These are phyloP conservation scores for Panus rudis DNA, from an alignment of 768 basidiomycete genomes.

Conservation along the genomic window DNA sequence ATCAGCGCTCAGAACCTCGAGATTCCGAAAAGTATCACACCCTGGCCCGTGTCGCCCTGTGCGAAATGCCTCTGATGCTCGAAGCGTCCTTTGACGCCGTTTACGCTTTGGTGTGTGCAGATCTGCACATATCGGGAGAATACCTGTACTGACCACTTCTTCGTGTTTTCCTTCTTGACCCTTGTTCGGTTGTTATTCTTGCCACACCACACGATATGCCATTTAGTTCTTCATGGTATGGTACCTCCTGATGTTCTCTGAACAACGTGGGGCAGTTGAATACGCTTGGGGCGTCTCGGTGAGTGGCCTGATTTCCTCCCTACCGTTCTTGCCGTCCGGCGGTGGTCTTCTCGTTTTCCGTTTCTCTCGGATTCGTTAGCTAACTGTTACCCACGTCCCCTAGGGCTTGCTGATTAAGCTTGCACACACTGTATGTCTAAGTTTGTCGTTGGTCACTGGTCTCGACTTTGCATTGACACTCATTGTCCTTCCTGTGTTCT, in stretches of 20 bases:
- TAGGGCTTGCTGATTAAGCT: slow-evolving; percentile 59
- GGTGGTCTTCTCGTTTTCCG: background rate
- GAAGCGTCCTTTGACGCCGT: slow-evolving; percentile 70
- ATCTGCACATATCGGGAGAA: too few species aligned
- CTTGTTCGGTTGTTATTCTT: too few species aligned
- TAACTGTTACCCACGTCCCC: background rate
- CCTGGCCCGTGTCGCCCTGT: slow-evolving; percentile 52
- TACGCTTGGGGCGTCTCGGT: slow-evolving; percentile 74
- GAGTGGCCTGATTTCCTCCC: background rate
- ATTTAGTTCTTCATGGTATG: slow-evolving; percentile 64
- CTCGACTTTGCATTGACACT: background rate
- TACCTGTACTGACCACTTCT: too few species aligned
- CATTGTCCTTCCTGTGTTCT: too few species aligned
- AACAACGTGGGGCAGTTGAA: slow-evolving; percentile 64
- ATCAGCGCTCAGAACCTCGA: slow-evolving; percentile 32
- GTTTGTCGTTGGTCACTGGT: slow-evolving; percentile 2
- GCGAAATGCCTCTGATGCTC: slow-evolving; percentile 69
- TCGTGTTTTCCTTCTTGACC: too few species aligned
- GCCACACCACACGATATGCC: background rate
- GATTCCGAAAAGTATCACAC: slow-evolving; percentile 55
- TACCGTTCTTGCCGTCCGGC: background rate
- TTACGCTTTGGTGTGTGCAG: slow-evolving; percentile 53
- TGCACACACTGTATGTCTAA: slow-evolving; percentile 57
- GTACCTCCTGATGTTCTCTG: slow-evolving; percentile 69
- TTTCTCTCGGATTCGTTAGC: background rate